phyloP scores from a whole-genome alignment of 2,329 filamentous ascomycete species.

The Zasmidium citrigriseum region DNA sequence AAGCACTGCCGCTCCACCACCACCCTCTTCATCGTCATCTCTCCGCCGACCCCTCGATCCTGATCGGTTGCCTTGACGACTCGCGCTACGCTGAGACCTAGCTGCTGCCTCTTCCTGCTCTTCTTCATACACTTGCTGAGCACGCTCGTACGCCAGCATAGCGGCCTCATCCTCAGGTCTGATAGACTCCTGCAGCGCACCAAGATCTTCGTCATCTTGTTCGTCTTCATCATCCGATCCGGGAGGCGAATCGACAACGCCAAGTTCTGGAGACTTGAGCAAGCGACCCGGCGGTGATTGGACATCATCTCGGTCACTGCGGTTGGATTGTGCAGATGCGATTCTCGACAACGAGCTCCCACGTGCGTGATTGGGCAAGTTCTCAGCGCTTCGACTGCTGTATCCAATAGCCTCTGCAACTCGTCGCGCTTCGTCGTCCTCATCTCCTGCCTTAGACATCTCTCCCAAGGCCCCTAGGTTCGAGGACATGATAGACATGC shows the following conservation, averaged over 20 bases:
- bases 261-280: conserved; percentile 36
- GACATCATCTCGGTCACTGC: conserved; percentile 34
- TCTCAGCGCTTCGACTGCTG: conserved; percentile 9
- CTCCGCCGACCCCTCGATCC: conserved; percentile 23
- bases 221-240: conserved; percentile 27
- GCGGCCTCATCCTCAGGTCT: conserved; percentile 38
- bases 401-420: conserved; percentile 43
- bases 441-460: conserved; percentile 28
- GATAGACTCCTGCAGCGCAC: conserved; percentile 21
- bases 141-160: conserved; percentile 35
- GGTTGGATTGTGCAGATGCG: conserved; percentile 28
- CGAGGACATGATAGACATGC: conserved; percentile 45
- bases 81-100: conserved; percentile 25
- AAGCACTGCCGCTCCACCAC: conserved; percentile 34
- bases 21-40: conserved; percentile 28
- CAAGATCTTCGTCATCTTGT: conserved; percentile 29
- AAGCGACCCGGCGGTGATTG: conserved; percentile 50
- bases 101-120: conserved; percentile 33
- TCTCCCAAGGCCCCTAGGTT: conserved; percentile 37
- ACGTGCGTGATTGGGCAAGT: conserved; percentile 16
- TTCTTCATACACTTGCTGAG: conserved; percentile 34
- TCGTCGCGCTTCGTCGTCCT: conserved; percentile 39
- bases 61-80: conserved; percentile 11
- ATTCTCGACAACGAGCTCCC: conserved; percentile 31
- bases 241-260: conserved; percentile 30